Conservation (phyloP, 805 yeast genomes). For the Cyberlindnera euphorbiiphila region DNA sequence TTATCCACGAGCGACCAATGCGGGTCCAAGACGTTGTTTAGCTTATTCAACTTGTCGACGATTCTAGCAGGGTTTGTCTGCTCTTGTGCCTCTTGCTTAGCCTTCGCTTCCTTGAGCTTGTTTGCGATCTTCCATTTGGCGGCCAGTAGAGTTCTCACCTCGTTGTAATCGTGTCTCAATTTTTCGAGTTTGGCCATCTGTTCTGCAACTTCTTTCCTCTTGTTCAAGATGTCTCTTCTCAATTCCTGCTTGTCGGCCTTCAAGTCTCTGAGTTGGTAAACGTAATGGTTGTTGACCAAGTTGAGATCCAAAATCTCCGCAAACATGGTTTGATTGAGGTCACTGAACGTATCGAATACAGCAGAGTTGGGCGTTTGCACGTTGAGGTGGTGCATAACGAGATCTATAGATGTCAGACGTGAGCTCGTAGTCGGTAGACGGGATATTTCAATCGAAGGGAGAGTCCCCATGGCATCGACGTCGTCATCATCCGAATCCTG, state of each 20-base stretch:
- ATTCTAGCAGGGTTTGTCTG: too few relatives aligned
- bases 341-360: slow-evolving; percentile 19
- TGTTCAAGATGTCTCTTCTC: slow-evolving; percentile 29
- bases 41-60: slow-evolving; percentile 25
- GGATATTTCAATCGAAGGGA: slow-evolving; percentile 23
- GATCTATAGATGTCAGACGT: slow-evolving; percentile 22
- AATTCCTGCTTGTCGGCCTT: slow-evolving; percentile 29
- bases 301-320: slow-evolving; percentile 33
- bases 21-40: slow-evolving; percentile 30
- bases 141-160: slow-evolving; percentile 17
- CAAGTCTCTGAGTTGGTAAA: slow-evolving; percentile 28
- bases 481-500: slow-evolving; percentile 10
- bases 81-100: background rate
- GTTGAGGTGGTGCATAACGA: slow-evolving; percentile 15
- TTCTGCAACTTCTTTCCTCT: slow-evolving; percentile 27
- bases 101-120: slow-evolving; percentile 9
- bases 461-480: slow-evolving; percentile 2
- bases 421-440: slow-evolving; percentile 19
- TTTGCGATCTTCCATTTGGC: slow-evolving; percentile 19
- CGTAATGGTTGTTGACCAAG: slow-evolving; percentile 33
- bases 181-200: slow-evolving; percentile 26
- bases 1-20: slow-evolving; percentile 22
- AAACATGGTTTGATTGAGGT: slow-evolving; percentile 29
- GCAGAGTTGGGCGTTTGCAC: slow-evolving; percentile 7
- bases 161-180: slow-evolving; percentile 24